Evolutionary conservation across 2,329 filamentous ascomycete genomes (phyloP).

Genomic region (Ceratocystis diversiconidia): DNA sequence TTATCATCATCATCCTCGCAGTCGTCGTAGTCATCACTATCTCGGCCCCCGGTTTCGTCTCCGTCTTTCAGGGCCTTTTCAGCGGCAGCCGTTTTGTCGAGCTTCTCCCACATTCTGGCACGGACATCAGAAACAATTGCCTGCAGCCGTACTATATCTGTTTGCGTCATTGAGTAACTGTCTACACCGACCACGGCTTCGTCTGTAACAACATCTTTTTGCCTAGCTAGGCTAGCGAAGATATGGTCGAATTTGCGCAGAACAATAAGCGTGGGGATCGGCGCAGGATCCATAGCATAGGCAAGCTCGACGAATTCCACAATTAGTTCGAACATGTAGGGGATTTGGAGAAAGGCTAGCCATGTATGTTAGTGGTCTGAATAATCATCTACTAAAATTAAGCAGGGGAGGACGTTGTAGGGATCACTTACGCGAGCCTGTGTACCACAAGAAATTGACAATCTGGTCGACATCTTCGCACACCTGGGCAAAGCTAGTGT

Average conservation of each 20-base stretch:
- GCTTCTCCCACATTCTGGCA: constrained; percentile 35
- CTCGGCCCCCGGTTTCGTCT: background rate
- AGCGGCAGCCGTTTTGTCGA: constrained; percentile 24
- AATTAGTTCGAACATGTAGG: constrained; percentile 68
- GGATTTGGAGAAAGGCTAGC: constrained; percentile 36
- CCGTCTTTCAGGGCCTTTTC: background rate
- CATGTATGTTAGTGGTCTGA: constrained; percentile 19
- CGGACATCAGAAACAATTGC: constrained; percentile 67
- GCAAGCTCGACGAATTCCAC: constrained; percentile 57
- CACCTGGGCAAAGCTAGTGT: constrained; percentile 51
- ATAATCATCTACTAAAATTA: background rate
- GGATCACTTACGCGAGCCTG: constrained; percentile 57
- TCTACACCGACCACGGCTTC: constrained; percentile 58
- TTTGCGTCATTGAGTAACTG: constrained; percentile 38
- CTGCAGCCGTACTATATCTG: constrained; percentile 73
- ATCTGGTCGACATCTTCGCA: constrained; percentile 60
- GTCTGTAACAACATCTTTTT: constrained; percentile 50
- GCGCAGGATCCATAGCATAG: constrained; percentile 33
- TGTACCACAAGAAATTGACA: constrained; percentile 72
- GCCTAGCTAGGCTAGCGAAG: constrained; percentile 60
- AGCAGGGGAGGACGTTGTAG: background rate
- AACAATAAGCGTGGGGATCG: constrained; percentile 53
- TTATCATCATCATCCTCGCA: background rate
- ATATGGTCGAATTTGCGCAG: constrained; percentile 70
- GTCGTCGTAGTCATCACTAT: background rate